Evolutionary conservation across 495 filamentous ascomycete genomes (phyloP).

Genomic region (Aspergillus biplanus): DNA sequence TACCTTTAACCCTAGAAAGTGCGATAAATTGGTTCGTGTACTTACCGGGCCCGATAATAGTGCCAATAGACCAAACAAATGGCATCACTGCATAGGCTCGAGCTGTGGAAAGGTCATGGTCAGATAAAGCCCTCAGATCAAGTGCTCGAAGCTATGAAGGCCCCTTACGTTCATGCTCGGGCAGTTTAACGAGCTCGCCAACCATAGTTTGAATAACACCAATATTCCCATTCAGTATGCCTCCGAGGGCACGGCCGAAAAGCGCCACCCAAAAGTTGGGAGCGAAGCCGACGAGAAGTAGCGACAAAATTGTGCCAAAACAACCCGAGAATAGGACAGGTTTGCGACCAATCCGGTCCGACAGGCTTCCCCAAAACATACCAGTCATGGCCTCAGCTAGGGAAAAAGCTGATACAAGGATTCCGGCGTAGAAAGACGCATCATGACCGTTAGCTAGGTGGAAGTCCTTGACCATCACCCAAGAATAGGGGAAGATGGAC

Average conservation of each 20-base stretch:
- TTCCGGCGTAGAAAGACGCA: conserved; percentile 81
- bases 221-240: conserved; percentile 84
- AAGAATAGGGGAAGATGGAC: conserved; percentile 87
- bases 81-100: conserved; percentile 84
- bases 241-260: conserved; percentile 73
- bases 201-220: conserved; percentile 95
- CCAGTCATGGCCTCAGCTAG: conserved; percentile 80
- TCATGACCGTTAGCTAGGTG: conserved; percentile 66
- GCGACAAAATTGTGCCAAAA: conserved; percentile 75
- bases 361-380: conserved; percentile 83
- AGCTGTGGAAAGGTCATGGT: conserved; percentile 46
- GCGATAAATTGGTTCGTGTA: conserved; percentile 1
- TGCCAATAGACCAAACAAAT: conserved; percentile 86
- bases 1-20: not conserved
- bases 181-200: conserved; percentile 75
- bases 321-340: conserved; percentile 81
- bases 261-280: conserved; percentile 79
- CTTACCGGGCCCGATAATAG: conserved; percentile 74
- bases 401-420: conserved; percentile 84
- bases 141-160: not conserved
- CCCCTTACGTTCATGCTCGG: conserved; percentile 81
- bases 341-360: conserved; percentile 82
- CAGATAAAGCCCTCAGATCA: conserved; percentile 15
- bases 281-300: conserved; percentile 82
- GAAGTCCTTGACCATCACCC: conserved; percentile 77